Evolutionary conservation across 176 grass and related monocot species (phyloP), one percentile per base, ranked within the genome.

Genomic region (Oryza longistaminata): DNA sequence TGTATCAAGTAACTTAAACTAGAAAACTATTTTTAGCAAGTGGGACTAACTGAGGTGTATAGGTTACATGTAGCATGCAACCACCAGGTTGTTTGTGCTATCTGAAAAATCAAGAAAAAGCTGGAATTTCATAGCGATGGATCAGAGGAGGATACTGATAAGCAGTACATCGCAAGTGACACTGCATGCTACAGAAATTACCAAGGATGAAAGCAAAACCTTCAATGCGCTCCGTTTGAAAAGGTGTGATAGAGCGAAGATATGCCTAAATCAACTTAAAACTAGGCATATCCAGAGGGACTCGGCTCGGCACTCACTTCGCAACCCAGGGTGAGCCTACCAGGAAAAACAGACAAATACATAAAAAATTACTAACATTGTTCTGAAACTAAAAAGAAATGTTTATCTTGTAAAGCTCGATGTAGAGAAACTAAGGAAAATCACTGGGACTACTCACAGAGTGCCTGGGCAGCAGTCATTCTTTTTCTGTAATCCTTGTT

Each of bases 401-500:
- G 33, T n/a, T 69, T 81, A 26, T 39, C 39, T n/a, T 76, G 42
- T 42, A 77, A 53, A n/a, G n/a, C 69, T 78, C n/a, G 7, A 48
- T 67, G 44, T 21, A 21, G 8, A 37, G 19, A 73, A 44, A 46
- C 49, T 64, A 71, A 71, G 58, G 9, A 66, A 26, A 40, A 22
- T 44, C 19, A 65, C 27, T 31, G 29, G 55, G 45, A 85, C 29
- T 52, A 87, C 87, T 86, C 91, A 99, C 97, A 89, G 34, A 99
- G 86, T 88, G 97, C 97, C 90, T 99, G 94, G 27, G 90, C 92
- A 89, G 97, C 97, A 73, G 97, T 96, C 90, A 99, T 94, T 84
- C 97, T 94, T 85, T 99, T 99, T 82, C 97, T 94, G 37, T 99
- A 99, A 80, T 99, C 97, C 82, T 99, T 99, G 76, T 92, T 99